Evolutionary conservation across 768 basidiomycete species (phyloP), one percentile per base, ranked within the genome.

Genomic region (Arthromyces matolae): DNA sequence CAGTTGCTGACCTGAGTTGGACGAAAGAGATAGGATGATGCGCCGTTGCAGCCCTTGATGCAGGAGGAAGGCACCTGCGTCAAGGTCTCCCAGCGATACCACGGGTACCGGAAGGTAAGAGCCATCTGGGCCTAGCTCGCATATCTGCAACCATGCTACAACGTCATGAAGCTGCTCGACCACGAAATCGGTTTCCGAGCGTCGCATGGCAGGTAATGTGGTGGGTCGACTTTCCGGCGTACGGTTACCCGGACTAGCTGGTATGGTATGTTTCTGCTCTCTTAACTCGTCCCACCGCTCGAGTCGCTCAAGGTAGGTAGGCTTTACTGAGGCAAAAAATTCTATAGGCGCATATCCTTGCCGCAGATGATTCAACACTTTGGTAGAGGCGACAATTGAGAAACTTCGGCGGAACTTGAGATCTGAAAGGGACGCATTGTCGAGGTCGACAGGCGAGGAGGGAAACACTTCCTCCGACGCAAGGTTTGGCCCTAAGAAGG

Each of bases 261-360:
- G 64, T 52, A 67, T 69, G 59, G 61, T 70, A 50, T 71, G 67
- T 53, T 80, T 79, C 39, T 86, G 80, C 54, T 97, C 93, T 27
- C 93, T 81, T 73, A 89, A 77, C 61, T 93, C 89, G 60, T 97
- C 95, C 93, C 93, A 96, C 47, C 88, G 79, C 60, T 93, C 92
- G 66, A 97, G 71, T 5, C 92, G 81, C 52, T 91, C 87, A 56
- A 98, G 64, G 65, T 95, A 98, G 13, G 84, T 86, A 12, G 90
- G 79, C 41, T 80, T 83, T 50, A 86, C 73, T 6, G 83, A 76
- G 12, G 89, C 95, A 56, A 94, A 97, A 64, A 98, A 88, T 59
- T 96, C 91, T 59, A 99, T 78, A 2, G 86, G 85, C 2, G 86
- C 89, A 62, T 92, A 91, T 18, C 84, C 84, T 50, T 82, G 76